phyloP scores from a whole-genome alignment of 1,139 yeast species.

The Nakaseomyces bracarensis region DNA sequence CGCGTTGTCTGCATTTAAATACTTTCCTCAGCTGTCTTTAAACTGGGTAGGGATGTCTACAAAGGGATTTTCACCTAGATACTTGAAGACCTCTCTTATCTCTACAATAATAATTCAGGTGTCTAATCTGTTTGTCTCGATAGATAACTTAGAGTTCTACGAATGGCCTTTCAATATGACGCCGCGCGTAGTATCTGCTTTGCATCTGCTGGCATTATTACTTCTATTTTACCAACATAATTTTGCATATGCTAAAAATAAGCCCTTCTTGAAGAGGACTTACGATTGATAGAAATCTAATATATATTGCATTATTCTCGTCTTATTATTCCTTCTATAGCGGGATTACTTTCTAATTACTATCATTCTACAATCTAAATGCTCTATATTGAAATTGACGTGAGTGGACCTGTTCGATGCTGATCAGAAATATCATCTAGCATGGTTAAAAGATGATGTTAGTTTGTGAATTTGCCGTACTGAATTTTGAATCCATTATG shows the following conservation, averaged over 20 bases:
- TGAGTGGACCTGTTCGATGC: too few species aligned
- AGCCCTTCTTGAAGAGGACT: constrained; percentile 1
- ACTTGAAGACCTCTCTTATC: constrained; percentile 7
- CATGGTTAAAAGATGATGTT: too few species aligned
- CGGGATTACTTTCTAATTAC: too few species aligned
- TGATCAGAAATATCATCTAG: too few species aligned
- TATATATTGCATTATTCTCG: too few species aligned
- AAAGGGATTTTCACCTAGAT: constrained; percentile 25
- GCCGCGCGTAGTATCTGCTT: constrained; percentile 15
- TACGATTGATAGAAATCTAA: too few species aligned
- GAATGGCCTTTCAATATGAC: constrained; percentile 21
- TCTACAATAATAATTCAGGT: background rate
- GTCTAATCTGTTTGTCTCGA: background rate
- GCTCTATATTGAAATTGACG: too few species aligned
- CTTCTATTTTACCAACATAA: constrained; percentile 25
- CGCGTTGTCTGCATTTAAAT: constrained; percentile 17
- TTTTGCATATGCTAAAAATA: constrained; percentile 14
- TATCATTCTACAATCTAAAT: too few species aligned
- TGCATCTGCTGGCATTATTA: constrained; percentile 15
- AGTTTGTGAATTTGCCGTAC: too few species aligned
- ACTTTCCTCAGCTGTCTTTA: constrained; percentile 29
- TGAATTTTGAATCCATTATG: too few species aligned
- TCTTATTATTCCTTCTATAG: too few species aligned
- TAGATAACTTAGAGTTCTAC: constrained; percentile 12
- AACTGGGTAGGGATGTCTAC: constrained; percentile 31